Evolutionary conservation across 2,329 filamentous ascomycete species (phyloP).

Genomic region (Paecilomyces niveus): DNA sequence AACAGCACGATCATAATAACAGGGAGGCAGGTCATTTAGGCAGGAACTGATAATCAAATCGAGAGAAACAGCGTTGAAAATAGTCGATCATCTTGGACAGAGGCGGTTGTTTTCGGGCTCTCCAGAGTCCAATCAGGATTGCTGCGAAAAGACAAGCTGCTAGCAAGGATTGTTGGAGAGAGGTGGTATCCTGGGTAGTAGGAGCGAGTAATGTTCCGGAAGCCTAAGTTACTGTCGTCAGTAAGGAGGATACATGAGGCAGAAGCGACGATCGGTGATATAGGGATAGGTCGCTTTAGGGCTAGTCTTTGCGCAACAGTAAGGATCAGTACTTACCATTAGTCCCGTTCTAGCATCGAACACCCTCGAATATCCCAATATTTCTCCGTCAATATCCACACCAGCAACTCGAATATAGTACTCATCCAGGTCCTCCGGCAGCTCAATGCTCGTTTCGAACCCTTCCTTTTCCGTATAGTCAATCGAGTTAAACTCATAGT

Average conservation of each 20-base stretch:
- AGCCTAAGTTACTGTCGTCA: background rate
- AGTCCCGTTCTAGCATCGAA: background rate
- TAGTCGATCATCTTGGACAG: background rate
- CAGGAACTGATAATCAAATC: background rate
- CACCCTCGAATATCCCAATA: background rate
- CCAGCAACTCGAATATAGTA: slow-evolving; percentile 2
- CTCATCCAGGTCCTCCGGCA: slow-evolving; percentile 9
- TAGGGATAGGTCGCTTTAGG: background rate
- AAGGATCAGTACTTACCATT: no score
- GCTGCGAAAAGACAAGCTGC: background rate
- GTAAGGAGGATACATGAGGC: background rate
- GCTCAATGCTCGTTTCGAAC: slow-evolving; percentile 23
- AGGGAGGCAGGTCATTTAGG: background rate
- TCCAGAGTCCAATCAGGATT: background rate
- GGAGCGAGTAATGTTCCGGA: background rate
- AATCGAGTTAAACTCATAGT: slow-evolving; percentile 10
- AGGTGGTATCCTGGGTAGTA: background rate
- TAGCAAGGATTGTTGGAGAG: background rate
- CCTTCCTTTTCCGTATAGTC: slow-evolving; percentile 16
- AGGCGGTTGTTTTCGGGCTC: background rate
- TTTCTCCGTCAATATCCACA: background rate
- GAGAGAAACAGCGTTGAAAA: background rate
- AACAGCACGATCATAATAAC: background rate
- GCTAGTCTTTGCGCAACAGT: background rate
- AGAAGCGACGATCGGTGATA: background rate